A percentile compares a stretch with the other conserved stretches of the same genome.
Evolutionary conservation across 495 filamentous ascomycete species (phyloP).

Genomic region (Daldinia decipiens): DNA sequence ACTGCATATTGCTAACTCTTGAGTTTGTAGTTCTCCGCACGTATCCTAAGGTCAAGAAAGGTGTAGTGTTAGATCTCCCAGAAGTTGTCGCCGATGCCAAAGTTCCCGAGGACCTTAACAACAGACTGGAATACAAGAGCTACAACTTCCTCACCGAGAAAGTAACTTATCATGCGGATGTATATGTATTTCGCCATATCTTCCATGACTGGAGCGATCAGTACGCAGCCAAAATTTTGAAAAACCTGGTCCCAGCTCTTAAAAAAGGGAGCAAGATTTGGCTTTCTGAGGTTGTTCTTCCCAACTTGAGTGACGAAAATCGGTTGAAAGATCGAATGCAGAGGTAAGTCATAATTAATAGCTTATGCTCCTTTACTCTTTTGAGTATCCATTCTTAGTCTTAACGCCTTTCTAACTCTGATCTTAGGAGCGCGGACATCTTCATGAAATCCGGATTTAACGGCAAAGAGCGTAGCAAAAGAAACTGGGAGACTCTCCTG

Average conservation of each 20-base stretch:
- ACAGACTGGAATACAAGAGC: conserved; percentile 51
- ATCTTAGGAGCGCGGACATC: conserved; percentile 33
- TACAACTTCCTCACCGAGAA: conserved; percentile 65
- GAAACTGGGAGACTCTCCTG: conserved; percentile 39
- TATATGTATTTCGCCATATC: conserved; percentile 64
- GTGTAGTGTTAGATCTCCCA: conserved; percentile 29
- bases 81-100: conserved; percentile 36
- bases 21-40: conserved; percentile 29
- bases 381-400: not conserved
- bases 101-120: conserved; percentile 48
- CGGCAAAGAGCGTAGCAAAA: conserved; percentile 41
- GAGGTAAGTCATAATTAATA: conserved; percentile 20
- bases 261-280: conserved; percentile 58
- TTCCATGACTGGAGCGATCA: conserved; percentile 67
- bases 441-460: conserved; percentile 45
- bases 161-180: conserved; percentile 58
- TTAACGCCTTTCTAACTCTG: not conserved
- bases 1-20: not conserved
- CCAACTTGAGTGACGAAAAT: conserved; percentile 40
- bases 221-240: conserved; percentile 62
- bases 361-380: not conserved
- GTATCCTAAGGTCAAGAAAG: conserved; percentile 43
- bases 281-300: conserved; percentile 60
- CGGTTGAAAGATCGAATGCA: conserved; percentile 32
- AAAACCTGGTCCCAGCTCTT: conserved; percentile 60